These are phyloP conservation scores for Globisporangium perplexum DNA, from an alignment of 352 stramenopile species.

Conservation along the genomic window DNA sequence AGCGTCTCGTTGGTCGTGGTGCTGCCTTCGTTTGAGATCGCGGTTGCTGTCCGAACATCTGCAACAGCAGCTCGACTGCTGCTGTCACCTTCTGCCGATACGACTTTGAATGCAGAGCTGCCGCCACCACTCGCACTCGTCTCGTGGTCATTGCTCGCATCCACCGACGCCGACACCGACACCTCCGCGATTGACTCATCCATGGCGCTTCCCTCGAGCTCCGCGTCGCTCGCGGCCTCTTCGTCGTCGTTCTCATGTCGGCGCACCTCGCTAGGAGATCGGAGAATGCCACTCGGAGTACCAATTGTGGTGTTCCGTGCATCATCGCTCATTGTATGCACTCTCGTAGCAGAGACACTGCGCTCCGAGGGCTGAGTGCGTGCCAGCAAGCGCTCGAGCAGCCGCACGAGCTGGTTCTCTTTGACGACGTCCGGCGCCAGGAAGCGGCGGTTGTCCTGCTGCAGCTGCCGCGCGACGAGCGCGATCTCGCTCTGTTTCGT, in stretches of 20 bases:
- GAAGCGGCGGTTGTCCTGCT: constrained; percentile 62
- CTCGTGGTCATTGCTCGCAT: constrained; percentile 6
- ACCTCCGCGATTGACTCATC: constrained; percentile 35
- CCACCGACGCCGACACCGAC: constrained; percentile 27
- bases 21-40: not conserved
- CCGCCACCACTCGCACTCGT: not conserved
- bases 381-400: constrained; percentile 60
- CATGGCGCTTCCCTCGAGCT: constrained; percentile 33
- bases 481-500: constrained; percentile 36
- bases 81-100: not conserved
- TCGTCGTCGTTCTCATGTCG: constrained; percentile 6
- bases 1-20: not conserved
- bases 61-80: not conserved
- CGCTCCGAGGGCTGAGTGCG: constrained; percentile 25
- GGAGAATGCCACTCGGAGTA: not conserved
- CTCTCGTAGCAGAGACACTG: not conserved
- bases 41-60: not conserved
- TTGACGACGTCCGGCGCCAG: constrained; percentile 57
- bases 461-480: constrained; percentile 42
- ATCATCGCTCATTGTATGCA: not conserved
- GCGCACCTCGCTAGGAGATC: not conserved
- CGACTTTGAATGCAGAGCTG: not conserved
- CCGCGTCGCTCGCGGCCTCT: constrained; percentile 18
- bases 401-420: constrained; percentile 49
- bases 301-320: too few species aligned